Conservation (phyloP, 2,329 filamentous ascomycete species). For the Aspergillus udagawae region DNA sequence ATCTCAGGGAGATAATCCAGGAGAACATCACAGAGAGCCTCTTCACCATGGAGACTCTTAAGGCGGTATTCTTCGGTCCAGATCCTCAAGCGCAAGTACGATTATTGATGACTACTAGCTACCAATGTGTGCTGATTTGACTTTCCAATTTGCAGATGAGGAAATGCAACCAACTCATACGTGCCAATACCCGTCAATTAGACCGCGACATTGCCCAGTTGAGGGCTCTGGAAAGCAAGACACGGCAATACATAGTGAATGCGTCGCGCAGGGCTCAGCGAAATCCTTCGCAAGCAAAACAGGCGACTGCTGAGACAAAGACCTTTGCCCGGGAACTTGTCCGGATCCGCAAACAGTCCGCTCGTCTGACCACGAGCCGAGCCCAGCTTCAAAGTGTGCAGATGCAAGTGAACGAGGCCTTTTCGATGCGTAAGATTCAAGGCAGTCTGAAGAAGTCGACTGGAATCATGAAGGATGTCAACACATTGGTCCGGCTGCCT, state of each 20-base stretch:
- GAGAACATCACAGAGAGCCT: constrained; percentile 3
- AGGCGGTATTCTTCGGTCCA: constrained; percentile 81
- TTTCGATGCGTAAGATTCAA: constrained; percentile 92
- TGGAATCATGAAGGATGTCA: constrained; percentile 96
- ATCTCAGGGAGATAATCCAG: background rate
- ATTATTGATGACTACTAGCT: background rate
- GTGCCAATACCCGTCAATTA: constrained; percentile 84
- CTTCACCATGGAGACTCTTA: constrained; percentile 75
- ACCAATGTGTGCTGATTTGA: background rate
- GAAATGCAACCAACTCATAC: constrained; percentile 90
- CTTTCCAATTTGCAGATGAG: constrained; percentile 60
- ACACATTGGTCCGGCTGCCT: constrained; percentile 75
- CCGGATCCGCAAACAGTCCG: constrained; percentile 69
- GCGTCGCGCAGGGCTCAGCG: constrained; percentile 77
- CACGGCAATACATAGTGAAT: constrained; percentile 76
- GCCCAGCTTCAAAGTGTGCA: constrained; percentile 89
- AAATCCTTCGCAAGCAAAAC: constrained; percentile 72
- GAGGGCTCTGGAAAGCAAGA: constrained; percentile 76
- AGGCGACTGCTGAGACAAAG: constrained; percentile 78
- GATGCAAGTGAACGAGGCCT: constrained; percentile 97
- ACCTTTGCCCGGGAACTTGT: constrained; percentile 86
- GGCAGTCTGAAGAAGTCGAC: constrained; percentile 82
- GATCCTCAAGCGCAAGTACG: constrained; percentile 88
- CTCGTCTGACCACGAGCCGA: constrained; percentile 76
- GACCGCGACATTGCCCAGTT: constrained; percentile 85